Base-by-base conservation (phyloP, 345 rosid species). In the Ceriops tagal region DNA sequence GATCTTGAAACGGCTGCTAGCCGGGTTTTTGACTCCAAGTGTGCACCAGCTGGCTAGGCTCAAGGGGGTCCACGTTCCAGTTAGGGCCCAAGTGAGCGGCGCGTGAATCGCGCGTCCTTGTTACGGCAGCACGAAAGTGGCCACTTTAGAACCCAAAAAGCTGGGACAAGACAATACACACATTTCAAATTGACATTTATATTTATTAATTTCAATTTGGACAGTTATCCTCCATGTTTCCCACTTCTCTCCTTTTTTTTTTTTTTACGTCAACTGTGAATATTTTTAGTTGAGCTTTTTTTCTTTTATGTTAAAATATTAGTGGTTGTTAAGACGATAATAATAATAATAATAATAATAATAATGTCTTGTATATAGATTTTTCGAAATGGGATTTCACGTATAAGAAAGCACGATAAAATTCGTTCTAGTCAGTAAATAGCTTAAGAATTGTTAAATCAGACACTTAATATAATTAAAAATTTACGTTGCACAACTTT, bases 91-190 rank as follows among this genome's bases (percentile, higher is more conserved):
- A 34, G 26, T 8, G 55, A 1, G 37, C 37, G 37, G 39, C 13
- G 71, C 72, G 37, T 70, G 75, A 56, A 57, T 70, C 74, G 69
- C 65, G 61, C 21, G 61, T 34, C 63, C 58, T 39, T 9, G n/a
- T 55, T 28, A 11, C 18, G 37, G 13, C 58, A n/a, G 24, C 24
- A 8, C 27, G 24, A 53, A 53, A n/a, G 27, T 53, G 13, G 6
- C 21, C 58, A 53, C 11, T 21, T 4, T 7, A 2, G 24, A 53
- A 26, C 24, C 1, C 24, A 6, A 24, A 56, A 16, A 5, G 59
- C 28, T 22, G 11, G 28, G 1, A 27, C 59, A 22, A 27, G 30
- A 56, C 28, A 27, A 56, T 16, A 3, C 15, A 43, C 19, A 15
- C 15, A 43, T 43, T 15, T 43, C 49, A 11, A 43, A 43, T 13